Evolutionary conservation across 2,329 filamentous ascomycete genomes (phyloP), one percentile per base, ranked within the genome.

Genomic region (Lasiodiplodia sp.): DNA sequence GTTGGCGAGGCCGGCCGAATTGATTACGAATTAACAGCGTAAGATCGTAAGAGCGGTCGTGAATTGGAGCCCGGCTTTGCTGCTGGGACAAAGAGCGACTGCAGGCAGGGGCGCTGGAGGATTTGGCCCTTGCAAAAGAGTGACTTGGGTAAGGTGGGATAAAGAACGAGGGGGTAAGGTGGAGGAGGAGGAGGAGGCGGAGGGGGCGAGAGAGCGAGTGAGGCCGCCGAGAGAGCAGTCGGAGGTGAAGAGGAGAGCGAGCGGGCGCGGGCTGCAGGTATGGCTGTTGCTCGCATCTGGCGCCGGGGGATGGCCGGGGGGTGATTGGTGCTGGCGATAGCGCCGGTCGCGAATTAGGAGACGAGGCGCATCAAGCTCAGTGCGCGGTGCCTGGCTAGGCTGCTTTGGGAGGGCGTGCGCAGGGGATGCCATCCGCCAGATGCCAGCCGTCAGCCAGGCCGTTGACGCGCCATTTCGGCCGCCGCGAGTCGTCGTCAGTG

Each of bases 21-120:
- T 47, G 67, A 70, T 73, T 73, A 71, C 68, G 71, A 72, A 79
- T 77, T 77, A 78, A 74, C 76, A 75, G 73, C 74, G 75, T 78
- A 71, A 76, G 72, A 71, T 79, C 76, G 78, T 80, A 74, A 60
- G 40, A 66, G 74, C 60, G 51, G 67, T 64, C 49, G 60, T 64
- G 58, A 56, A 28, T 49, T 12, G 56, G 38, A 40, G 44, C 34
- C 56, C 16, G 55, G 55, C 56, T 68, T 44, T 21, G 56, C n/a
- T 60, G 37, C 37, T 18, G 34, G 55, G 51, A 53, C 40, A 58
- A 51, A 18, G 55, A 51, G 40, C n/a, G 47, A 58, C 47, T 38
- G 44, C 25, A 57, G 49, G 34, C 40, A 44, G 37, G 31, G 44
- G 55, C 55, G 49, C 23, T 34, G 40, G 57, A 37, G 57, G 14